Percentiles rank a stretch among this genome's conserved stretches.
Evolutionary conservation across 805 yeast species (phyloP).

Genomic region (Wickerhamomyces bovis): DNA sequence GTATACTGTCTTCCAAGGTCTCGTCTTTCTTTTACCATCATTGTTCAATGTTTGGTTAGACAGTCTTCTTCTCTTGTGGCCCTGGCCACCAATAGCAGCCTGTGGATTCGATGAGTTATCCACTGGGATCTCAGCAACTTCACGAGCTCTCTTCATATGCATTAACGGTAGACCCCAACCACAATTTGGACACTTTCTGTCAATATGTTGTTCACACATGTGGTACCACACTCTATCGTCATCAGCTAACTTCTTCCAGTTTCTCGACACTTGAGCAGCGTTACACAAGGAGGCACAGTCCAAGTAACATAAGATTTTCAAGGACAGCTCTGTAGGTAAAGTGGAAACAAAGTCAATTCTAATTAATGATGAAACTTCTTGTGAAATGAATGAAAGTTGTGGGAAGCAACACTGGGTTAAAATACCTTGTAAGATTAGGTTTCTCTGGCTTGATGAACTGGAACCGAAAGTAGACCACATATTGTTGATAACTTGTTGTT

Average conservation of each 20-base stretch:
- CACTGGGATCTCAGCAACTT: slow-evolving; percentile 25
- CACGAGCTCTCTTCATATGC: slow-evolving; percentile 76
- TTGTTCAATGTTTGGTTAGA: slow-evolving; percentile 19
- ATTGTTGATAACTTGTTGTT: slow-evolving; percentile 70
- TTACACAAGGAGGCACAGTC: slow-evolving; percentile 92
- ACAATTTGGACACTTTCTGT: slow-evolving; percentile 93
- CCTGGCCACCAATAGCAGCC: slow-evolving; percentile 19
- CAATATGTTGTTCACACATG: slow-evolving; percentile 97
- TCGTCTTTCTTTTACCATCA: slow-evolving; percentile 34
- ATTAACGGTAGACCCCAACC: slow-evolving; percentile 98
- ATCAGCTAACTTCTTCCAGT: slow-evolving; percentile 87
- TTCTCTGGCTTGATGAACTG: slow-evolving; percentile 64
- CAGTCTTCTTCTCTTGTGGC: slow-evolving; percentile 22
- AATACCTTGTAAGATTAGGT: slow-evolving; percentile 74
- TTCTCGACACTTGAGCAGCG: slow-evolving; percentile 86
- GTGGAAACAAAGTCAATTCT: slow-evolving; percentile 84
- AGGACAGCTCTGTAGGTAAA: slow-evolving; percentile 78
- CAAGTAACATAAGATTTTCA: slow-evolving; percentile 79
- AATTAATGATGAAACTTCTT: slow-evolving; percentile 71
- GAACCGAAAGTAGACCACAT: slow-evolving; percentile 82
- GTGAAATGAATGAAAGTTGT: slow-evolving; percentile 78
- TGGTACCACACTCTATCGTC: slow-evolving; percentile 98
- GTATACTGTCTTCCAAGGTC: slow-evolving; percentile 96
- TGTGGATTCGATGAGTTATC: slow-evolving; percentile 6
- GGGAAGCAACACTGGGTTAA: slow-evolving; percentile 92